phyloP scores from a whole-genome alignment of 2,329 filamentous ascomycete genomes.

The Clonostachys rosea region DNA sequence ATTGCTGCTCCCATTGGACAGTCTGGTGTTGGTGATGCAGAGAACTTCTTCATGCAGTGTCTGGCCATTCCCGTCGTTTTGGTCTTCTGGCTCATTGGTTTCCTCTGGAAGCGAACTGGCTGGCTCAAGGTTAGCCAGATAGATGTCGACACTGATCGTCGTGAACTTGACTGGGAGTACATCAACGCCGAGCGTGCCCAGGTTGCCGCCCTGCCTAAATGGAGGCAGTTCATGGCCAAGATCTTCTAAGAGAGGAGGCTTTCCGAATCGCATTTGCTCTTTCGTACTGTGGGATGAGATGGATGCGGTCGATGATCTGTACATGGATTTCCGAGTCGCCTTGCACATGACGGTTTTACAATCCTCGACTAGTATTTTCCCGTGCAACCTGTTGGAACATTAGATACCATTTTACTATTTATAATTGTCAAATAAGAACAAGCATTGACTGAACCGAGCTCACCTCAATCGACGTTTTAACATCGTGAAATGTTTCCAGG shows the following conservation, averaged over 20 bases:
- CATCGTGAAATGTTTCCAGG: neutral
- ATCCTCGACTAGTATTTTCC: conserved; percentile 1
- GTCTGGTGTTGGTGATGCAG: conserved; percentile 28
- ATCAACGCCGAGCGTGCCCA: conserved; percentile 50
- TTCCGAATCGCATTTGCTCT: neutral
- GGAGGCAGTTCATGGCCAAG: conserved; percentile 33
- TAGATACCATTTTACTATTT: conserved; percentile 3
- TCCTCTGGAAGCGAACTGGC: conserved; percentile 60
- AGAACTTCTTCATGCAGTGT: conserved; percentile 51
- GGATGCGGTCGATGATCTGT: neutral
- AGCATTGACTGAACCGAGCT: too few species aligned
- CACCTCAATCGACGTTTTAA: neutral
- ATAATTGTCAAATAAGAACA: too few species aligned
- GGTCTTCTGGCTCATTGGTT: conserved; percentile 52
- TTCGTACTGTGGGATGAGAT: neutral
- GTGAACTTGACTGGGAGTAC: conserved; percentile 61
- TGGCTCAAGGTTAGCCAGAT: conserved; percentile 57
- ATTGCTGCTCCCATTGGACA: conserved; percentile 27
- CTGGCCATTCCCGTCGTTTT: conserved; percentile 50
- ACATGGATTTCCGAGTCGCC: neutral
- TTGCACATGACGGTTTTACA: neutral
- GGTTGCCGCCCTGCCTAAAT: conserved; percentile 45
- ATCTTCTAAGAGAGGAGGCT: conserved; percentile 22
- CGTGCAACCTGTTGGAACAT: conserved; percentile 2
- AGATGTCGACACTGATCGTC: conserved; percentile 62